Evolutionary conservation across 371 early-diverging fungal species (phyloP).

Genomic region (Funneliformis caledonium): DNA sequence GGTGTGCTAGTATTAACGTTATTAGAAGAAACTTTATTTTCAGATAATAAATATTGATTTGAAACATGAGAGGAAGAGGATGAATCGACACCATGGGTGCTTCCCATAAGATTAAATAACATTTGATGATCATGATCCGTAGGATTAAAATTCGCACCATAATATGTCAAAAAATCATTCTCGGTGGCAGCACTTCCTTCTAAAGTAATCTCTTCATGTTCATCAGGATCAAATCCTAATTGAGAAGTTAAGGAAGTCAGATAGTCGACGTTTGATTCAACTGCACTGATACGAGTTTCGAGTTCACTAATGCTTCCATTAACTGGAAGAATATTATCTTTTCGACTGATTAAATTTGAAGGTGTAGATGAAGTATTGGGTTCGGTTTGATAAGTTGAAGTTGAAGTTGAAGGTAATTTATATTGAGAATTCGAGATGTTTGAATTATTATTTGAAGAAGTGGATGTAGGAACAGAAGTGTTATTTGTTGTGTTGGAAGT

Average conservation of each 20-base stretch:
- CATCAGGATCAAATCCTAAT: conserved; percentile 33
- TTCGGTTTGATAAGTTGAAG: background rate
- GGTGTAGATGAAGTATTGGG: background rate
- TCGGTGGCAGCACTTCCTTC: background rate
- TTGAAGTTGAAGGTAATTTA: background rate
- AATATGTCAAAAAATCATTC: conserved; percentile 13
- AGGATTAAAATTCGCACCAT: conserved; percentile 21
- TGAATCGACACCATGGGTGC: background rate
- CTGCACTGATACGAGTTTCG: conserved; percentile 17
- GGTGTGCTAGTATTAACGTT: background rate
- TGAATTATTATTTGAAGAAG: background rate
- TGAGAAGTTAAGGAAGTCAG: conserved; percentile 19
- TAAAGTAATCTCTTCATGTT: conserved; percentile 4
- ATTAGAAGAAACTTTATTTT: too few relatives aligned
- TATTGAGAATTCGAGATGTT: background rate
- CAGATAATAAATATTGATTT: background rate
- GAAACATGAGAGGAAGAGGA: background rate
- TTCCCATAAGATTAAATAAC: conserved; percentile 28
- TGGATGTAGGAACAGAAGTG: background rate
- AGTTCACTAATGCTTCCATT: conserved; percentile 5
- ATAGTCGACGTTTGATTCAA: conserved; percentile 28
- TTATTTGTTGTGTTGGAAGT: too few relatives aligned
- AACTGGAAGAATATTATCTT: background rate
- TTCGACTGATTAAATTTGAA: background rate
- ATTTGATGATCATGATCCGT: conserved; percentile 31